phyloP scores from a whole-genome alignment of 371 early-diverging fungal species.

The Apophysomyces ossiformis region DNA sequence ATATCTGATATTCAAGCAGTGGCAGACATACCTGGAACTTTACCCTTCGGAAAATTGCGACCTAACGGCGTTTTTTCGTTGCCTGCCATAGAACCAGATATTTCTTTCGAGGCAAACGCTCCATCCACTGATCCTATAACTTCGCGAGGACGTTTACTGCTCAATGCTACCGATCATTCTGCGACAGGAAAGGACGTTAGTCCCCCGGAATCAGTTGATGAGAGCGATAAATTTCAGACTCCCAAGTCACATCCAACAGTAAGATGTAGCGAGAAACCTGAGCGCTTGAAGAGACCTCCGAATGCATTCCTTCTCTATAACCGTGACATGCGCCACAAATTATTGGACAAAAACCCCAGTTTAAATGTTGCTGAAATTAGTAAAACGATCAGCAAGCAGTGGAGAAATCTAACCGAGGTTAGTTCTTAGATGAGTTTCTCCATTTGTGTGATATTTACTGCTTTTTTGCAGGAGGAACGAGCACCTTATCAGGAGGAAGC shows the following conservation, averaged over 20 bases:
- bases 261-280: slow-evolving; percentile 7
- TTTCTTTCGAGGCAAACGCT: background rate
- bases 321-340: slow-evolving; percentile 63
- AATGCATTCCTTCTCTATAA: slow-evolving; percentile 72
- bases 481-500: slow-evolving; percentile 51
- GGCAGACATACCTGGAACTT: background rate
- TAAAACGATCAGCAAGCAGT: slow-evolving; percentile 59
- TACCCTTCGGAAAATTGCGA: background rate
- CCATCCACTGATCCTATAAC: background rate
- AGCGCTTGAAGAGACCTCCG: slow-evolving; percentile 64
- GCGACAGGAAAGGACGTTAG: slow-evolving; percentile 23
- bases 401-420: slow-evolving; percentile 50
- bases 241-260: background rate
- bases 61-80: background rate
- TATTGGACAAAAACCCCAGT: slow-evolving; percentile 58
- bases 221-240: background rate
- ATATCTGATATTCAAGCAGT: background rate
- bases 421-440: slow-evolving; percentile 1
- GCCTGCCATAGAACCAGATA: background rate
- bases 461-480: slow-evolving; percentile 30
- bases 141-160: slow-evolving; percentile 7
- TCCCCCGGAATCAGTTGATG: background rate
- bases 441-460: background rate
- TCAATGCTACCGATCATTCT: slow-evolving; percentile 19
- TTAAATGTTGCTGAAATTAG: slow-evolving; percentile 64